Evolutionary conservation across 208 protist species (phyloP), one percentile per base, ranked within the genome.

Genomic region (Trichomonas tenax): DNA sequence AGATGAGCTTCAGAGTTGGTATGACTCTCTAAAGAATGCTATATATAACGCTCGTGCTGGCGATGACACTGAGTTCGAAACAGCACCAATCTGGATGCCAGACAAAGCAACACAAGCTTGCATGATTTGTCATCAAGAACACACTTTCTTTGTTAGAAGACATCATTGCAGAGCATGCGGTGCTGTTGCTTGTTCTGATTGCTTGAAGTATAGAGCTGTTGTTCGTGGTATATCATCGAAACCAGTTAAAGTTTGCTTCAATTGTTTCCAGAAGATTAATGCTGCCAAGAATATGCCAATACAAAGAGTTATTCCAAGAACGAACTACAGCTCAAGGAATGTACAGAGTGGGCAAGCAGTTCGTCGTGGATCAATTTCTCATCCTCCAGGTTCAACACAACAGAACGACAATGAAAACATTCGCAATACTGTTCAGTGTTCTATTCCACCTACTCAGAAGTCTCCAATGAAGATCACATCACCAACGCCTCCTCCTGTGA

Each of bases 91-190:
- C 40, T 96, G 96, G 96, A 63, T 96, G 17, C 84, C 86, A 21
- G 96, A 96, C 44, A 86, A 40, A 23, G 40, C 63, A 26, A 40
- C 84, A 10, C n/a, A n/a, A 51, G 3, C 15, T 38, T 96, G 96
- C 41, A 96, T 96, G 96, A 40, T 96, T 48, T 96, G 96, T 40
- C 84, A 96, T 17, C 21, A 45, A 44, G 26, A 63, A 88, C 96
- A 96, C 46, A 58, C 89, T 26, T 34, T 86, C 1, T 96, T 96
- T 36, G 17, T 63, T 9, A 96, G 96, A 48, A 96, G 63, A 63
- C 96, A 96, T 49, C 96, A 96, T 84, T 96, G 96, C 34, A 96
- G 96, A 63, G 48, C 36, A 26, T 96, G 96, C 31, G 96, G 96
- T 17, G 45, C 36, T 4, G 95, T 96, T 0, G 95, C 96, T 26